Base-by-base conservation (phyloP, 257 asterid genomes). In the Salvia splendens region DNA sequence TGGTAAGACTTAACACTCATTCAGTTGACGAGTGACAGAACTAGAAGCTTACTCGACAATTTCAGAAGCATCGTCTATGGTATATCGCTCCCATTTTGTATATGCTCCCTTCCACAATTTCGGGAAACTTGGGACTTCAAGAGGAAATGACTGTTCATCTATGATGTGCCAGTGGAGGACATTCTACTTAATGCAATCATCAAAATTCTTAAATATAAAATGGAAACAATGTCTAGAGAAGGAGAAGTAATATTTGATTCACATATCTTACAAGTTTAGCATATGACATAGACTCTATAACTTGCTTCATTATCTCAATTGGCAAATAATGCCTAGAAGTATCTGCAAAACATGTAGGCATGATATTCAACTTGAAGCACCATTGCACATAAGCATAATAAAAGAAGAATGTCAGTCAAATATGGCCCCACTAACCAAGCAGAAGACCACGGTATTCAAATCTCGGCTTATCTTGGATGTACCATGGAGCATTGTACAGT, bases 101-200 rank as follows among this genome's bases (percentile, higher is more conserved):
- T 92, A 92, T 45, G 96, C 83, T 35, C 96, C 98, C 77, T 84
- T 87, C 98, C 98, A 92, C 81, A 92, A 82, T 36, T 89, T 84
- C 61, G 98, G 95, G 69, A 81, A 92, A 28, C 84, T 72, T 56
- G 98, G 98, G 64, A 92, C 88, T 83, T 92, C 98, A 46, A 92
- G 86, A 70, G 98, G 98, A 84, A 92, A 92, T 46, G 98, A 89
- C 80, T 92, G 88, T 87, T 89, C 96, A 69, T 92, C 98, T 74
- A 92, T 85, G 73, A 92, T 87, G 84, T 92, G 98, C 98, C 98
- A 92, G 67, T 92, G 98, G 72, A 92, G 87, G 75, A 92, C 95
- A 79, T 92, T 92, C 98, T 89, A 86, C 86, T 72, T 82, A 87
- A 80, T 64, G 77, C 80, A 80, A 89, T 67, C 64, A 75, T 12